A percentile compares a stretch with the other conserved stretches of the same genome.
These are phyloP conservation scores for Fusarium marasasianum DNA, from an alignment of 2,329 filamentous ascomycete genomes.

Conservation along the genomic window DNA sequence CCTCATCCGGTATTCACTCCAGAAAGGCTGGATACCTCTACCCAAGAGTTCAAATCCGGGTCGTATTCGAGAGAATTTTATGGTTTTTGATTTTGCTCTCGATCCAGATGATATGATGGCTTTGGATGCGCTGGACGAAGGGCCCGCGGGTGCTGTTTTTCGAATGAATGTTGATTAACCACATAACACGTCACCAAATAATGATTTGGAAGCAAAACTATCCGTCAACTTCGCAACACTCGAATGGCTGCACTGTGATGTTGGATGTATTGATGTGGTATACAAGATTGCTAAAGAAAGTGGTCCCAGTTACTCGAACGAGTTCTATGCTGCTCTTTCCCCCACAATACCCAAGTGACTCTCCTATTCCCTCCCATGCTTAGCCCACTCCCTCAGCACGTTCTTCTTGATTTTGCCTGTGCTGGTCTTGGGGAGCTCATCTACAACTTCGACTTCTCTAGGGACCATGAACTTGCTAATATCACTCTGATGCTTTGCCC, in stretches of 20 bases:
- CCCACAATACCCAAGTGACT: background rate
- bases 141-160: conserved; percentile 44
- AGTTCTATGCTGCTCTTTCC: background rate
- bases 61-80: conserved; percentile 68
- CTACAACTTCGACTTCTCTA: conserved; percentile 77
- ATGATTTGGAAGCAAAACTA: background rate
- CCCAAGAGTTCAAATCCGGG: conserved; percentile 71
- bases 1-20: conserved; percentile 73
- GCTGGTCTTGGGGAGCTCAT: conserved; percentile 92
- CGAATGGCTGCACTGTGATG: background rate
- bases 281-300: background rate
- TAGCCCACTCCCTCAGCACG: conserved; percentile 84
- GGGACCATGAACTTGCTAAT: conserved; percentile 94
- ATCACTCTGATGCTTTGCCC: conserved; percentile 81
- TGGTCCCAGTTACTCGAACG: background rate
- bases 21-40: conserved; percentile 75
- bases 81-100: conserved; percentile 70
- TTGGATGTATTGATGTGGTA: background rate
- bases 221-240: background rate
- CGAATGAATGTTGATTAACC: conserved; percentile 40
- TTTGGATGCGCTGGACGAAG: conserved; percentile 46
- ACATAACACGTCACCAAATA: background rate
- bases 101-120: conserved; percentile 63
- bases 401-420: conserved; percentile 99
- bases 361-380: conserved; percentile 37